These are phyloP conservation scores for Xylariales sp. DNA, from an alignment of 2,329 filamentous ascomycete genomes.

Conservation along the genomic window DNA sequence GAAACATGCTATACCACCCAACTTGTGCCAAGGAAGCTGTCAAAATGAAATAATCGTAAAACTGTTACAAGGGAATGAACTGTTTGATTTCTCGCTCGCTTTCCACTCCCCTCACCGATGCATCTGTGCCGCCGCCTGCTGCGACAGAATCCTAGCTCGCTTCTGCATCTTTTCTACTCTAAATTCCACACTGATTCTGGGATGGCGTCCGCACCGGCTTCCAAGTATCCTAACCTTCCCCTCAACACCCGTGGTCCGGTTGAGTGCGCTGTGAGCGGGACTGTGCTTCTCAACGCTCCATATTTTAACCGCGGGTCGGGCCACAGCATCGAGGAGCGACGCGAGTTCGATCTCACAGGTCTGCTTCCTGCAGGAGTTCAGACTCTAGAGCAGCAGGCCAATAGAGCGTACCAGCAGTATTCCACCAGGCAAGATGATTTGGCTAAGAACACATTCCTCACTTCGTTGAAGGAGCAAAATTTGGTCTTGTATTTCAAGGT, in stretches of 20 bases:
- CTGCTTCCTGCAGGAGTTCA: slow-evolving; percentile 70
- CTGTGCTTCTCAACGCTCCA: slow-evolving; percentile 57
- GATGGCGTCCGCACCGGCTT: slow-evolving; percentile 21
- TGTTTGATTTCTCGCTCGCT: no score
- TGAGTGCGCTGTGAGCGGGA: slow-evolving; percentile 45
- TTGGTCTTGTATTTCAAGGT: slow-evolving; percentile 76
- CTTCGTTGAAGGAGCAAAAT: slow-evolving; percentile 81
- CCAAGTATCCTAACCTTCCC: slow-evolving; percentile 39
- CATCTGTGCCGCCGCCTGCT: background rate
- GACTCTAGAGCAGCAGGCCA: slow-evolving; percentile 70
- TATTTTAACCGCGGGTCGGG: slow-evolving; percentile 83
- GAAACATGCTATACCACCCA: no score
- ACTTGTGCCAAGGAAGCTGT: no score
- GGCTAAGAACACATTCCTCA: slow-evolving; percentile 85
- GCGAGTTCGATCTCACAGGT: slow-evolving; percentile 65
- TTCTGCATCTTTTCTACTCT: slow-evolving; percentile 7
- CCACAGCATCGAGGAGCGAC: slow-evolving; percentile 66
- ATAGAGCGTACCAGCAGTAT: slow-evolving; percentile 80
- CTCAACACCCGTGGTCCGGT: slow-evolving; percentile 43
- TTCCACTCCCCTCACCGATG: no score
- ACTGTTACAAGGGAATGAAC: no score
- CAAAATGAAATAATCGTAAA: no score
- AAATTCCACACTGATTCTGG: slow-evolving; percentile 13
- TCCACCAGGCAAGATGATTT: slow-evolving; percentile 56
- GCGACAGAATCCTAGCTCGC: background rate